Conservation (phyloP, 2,329 filamentous ascomycete species). For the Endoconidiophora laricicola region DNA sequence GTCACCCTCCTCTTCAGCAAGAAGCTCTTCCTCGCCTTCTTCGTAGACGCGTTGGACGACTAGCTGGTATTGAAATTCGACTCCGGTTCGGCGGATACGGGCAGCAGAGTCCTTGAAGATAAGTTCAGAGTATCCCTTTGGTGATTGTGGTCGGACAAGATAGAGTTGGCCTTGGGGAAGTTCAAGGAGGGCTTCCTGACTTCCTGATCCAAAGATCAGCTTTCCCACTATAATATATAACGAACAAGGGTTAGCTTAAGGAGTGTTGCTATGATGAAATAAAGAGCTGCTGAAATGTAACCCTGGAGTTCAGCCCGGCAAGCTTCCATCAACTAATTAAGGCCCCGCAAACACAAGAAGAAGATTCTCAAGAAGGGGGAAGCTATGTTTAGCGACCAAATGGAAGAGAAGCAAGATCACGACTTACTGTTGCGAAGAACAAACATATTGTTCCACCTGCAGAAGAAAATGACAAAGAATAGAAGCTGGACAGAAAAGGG, state of each 20-base stretch:
- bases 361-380: slow-evolving; percentile 11
- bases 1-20: slow-evolving; percentile 78
- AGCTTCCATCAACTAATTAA: not conserved
- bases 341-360: not conserved
- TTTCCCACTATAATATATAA: slow-evolving; percentile 52
- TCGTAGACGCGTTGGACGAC: slow-evolving; percentile 94
- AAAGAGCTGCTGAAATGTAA: slow-evolving; percentile 5
- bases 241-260: slow-evolving; percentile 8
- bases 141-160: slow-evolving; percentile 83
- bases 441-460: slow-evolving; percentile 21
- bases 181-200: slow-evolving; percentile 86
- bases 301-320: not conserved
- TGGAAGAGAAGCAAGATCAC: slow-evolving; percentile 12
- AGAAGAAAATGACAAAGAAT: not conserved
- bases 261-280: not conserved
- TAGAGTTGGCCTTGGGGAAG: slow-evolving; percentile 93
- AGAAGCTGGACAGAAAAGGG: not conserved
- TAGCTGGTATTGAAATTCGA: slow-evolving; percentile 94
- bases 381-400: slow-evolving; percentile 3
- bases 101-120: slow-evolving; percentile 96
- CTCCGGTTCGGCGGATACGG: slow-evolving; percentile 78
- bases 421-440: slow-evolving; percentile 29
- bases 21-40: slow-evolving; percentile 83
- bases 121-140: slow-evolving; percentile 95
- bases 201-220: slow-evolving; percentile 72